These are phyloP conservation scores for Serendipita sp. DNA, from an alignment of 768 basidiomycete species.

Conservation along the genomic window DNA sequence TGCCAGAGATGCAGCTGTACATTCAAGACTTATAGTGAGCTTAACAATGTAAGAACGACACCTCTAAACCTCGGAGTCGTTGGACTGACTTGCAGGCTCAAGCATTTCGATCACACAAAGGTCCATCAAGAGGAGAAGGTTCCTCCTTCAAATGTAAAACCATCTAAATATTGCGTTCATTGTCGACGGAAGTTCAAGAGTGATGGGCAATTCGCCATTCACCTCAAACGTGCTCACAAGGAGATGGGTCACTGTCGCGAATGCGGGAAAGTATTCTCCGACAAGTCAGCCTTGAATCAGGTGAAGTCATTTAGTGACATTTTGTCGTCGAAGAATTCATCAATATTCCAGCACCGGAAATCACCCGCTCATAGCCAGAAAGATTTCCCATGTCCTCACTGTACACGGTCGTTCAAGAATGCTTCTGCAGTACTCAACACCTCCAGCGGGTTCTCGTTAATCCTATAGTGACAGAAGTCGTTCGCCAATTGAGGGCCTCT, in stretches of 20 bases:
- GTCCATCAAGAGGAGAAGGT: neutral
- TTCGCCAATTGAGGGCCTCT: too few relatives aligned
- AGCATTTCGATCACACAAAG: neutral
- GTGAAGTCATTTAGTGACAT: neutral
- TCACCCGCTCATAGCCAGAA: too few relatives aligned
- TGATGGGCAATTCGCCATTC: neutral
- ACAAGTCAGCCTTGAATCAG: neutral
- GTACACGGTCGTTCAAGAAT: too few relatives aligned
- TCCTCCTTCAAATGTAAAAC: neutral
- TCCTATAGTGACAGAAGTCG: too few relatives aligned
- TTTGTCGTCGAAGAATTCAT: neutral
- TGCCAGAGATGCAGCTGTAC: too few relatives aligned
- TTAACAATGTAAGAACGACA: too few relatives aligned
- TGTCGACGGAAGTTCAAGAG: neutral
- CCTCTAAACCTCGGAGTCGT: too few relatives aligned
- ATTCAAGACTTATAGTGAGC: too few relatives aligned
- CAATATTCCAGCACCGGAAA: too few relatives aligned
- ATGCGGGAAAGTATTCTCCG: neutral
- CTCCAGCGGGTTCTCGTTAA: too few relatives aligned
- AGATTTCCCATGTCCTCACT: too few relatives aligned
- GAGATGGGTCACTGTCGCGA: neutral
- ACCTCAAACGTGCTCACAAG: neutral
- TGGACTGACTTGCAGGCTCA: neutral
- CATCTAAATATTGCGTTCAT: neutral
- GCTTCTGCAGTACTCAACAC: too few relatives aligned